Base-by-base conservation (phyloP, 1,139 yeast genomes). In the Taphrina flavorubra region DNA sequence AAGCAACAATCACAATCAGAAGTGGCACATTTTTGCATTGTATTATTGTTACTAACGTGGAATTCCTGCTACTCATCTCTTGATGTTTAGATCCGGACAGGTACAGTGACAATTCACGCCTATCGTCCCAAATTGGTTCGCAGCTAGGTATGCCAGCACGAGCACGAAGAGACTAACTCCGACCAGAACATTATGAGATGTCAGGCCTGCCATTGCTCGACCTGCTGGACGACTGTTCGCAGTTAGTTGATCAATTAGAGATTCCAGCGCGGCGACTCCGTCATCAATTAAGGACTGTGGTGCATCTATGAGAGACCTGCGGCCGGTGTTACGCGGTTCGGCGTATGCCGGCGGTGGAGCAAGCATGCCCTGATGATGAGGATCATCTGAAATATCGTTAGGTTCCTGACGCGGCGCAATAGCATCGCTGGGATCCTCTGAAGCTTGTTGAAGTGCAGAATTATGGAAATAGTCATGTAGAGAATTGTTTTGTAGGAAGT, bases 41-140 rank as follows among this genome's bases (percentile, higher is more conserved):
- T 2, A 25, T 25, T 25, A 25, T 25, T 25, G 31, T 25, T 25
- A 25, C 2, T 25, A 25, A 25, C 4, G 31, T 4, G 31, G 31
- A 4, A 25, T 25, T 25, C 31, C 31, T 25, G 31, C 4, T 2
- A 25, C 31, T 44, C 18, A 44, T 44, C n/a, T 20, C 8, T 11
- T 49, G 8, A n/a, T 20, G 53, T 31, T 49, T 34, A 8, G n/a
- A 49, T 49, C 53, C n/a, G 53, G 53, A 49, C 53, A 49, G 13
- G 36, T 6, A 25, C 62, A 58, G 31, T 58, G 62, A 44, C 62
- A 58, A 34, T 39, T 58, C 8, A 58, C 62, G 18, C 62, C 62
- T 14, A 58, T 16, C 20, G 25, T 16, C 36, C 37, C 46, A 31
- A 7, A 42, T 10, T 42, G 62, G 10, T 42, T 25, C 2, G 62